phyloP scores from a whole-genome alignment of 768 basidiomycete genomes.

The Albatrellus ellisii region DNA sequence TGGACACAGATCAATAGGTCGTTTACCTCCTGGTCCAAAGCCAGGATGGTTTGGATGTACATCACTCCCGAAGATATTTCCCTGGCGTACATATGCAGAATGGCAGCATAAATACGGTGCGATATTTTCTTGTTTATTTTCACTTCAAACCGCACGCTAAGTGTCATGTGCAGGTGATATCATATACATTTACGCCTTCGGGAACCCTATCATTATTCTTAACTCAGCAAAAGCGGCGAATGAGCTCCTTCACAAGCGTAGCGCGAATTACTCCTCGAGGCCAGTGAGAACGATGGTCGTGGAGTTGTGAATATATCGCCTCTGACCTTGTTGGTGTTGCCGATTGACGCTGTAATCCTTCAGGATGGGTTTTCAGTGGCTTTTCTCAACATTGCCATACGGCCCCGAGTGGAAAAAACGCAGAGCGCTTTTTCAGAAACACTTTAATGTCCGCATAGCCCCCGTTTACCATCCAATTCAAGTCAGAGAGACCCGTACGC shows the following conservation, averaged over 20 bases:
- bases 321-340: neutral
- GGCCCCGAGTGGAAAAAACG: conserved; percentile 25
- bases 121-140: neutral
- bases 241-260: conserved; percentile 34
- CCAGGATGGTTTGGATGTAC: conserved; percentile 23
- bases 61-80: conserved; percentile 23
- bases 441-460: conserved; percentile 21
- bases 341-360: neutral
- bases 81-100: conserved; percentile 32
- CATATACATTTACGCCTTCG: conserved; percentile 29
- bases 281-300: conserved; percentile 29
- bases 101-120: conserved; percentile 33
- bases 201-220: conserved; percentile 33
- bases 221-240: conserved; percentile 28
- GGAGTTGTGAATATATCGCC: conserved; percentile 24
- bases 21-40: conserved; percentile 31
- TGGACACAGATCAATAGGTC: too few relatives aligned
- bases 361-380: conserved; percentile 37
- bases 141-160: neutral
- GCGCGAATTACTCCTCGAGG: conserved; percentile 31
- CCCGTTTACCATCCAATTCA: conserved; percentile 20
- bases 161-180: conserved; percentile 26
- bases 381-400: conserved; percentile 29
- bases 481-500: conserved; percentile 23
- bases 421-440: conserved; percentile 25